Evolutionary conservation across 23 red algal species (phyloP).

Genomic region (Porphyridium purpureum): DNA sequence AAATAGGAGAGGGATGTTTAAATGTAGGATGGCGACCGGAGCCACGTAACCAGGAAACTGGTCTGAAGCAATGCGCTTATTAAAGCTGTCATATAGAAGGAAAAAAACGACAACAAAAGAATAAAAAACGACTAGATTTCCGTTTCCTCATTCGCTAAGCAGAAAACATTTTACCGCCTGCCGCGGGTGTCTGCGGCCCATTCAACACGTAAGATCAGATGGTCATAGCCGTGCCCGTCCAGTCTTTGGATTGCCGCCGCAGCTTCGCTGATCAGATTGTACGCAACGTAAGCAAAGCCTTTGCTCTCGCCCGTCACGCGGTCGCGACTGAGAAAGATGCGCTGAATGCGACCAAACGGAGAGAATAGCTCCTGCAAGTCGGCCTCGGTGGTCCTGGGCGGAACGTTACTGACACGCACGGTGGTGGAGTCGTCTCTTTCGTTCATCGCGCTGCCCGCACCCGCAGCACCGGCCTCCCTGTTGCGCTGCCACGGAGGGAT

Average conservation of each 20-base stretch:
- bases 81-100: no score
- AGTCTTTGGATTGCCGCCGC: constrained; percentile 68
- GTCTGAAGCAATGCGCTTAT: no score
- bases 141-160: no score
- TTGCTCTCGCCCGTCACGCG: constrained; percentile 71
- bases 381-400: constrained; percentile 63
- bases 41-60: no score
- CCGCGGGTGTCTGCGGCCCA: no score
- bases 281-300: constrained; percentile 93
- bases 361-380: constrained; percentile 78
- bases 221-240: constrained; percentile 88
- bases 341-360: constrained; percentile 57
- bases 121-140: no score
- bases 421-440: constrained; percentile 76
- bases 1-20: no score
- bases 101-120: no score
- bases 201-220: constrained; percentile 87
- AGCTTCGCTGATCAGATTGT: constrained; percentile 35
- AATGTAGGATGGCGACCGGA: no score
- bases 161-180: no score
- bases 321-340: constrained; percentile 85
- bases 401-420: constrained; percentile 90
- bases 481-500: constrained; percentile 66
- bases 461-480: constrained; percentile 16
- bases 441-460: constrained; percentile 46